Conservation (phyloP, 2,329 filamentous ascomycete species). For the Phialophora macrospora region DNA sequence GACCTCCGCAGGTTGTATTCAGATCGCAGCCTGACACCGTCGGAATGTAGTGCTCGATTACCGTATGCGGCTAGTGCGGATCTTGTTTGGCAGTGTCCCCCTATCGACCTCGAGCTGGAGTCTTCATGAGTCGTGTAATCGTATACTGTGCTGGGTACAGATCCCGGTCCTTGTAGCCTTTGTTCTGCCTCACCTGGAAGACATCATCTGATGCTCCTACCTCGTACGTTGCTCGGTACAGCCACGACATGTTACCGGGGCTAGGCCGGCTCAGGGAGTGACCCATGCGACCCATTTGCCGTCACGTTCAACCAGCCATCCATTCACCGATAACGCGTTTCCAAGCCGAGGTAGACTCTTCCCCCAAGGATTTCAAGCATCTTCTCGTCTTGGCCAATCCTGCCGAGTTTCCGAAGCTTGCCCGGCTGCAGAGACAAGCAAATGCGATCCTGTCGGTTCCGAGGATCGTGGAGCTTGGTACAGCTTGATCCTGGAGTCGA, state of each 20-base stretch:
- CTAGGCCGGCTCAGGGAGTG: neutral
- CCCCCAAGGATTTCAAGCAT: neutral
- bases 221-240: neutral
- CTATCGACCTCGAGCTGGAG: neutral
- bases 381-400: constrained; percentile 5
- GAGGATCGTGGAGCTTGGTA: neutral
- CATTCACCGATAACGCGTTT: neutral
- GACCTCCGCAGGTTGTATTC: neutral
- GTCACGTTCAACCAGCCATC: neutral
- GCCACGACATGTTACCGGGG: neutral
- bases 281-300: neutral
- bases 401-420: constrained; percentile 10
- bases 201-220: neutral
- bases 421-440: neutral
- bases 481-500: neutral
- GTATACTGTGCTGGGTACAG: neutral
- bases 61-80: neutral
- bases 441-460: neutral
- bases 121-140: neutral
- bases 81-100: neutral
- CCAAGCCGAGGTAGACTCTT: neutral
- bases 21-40: neutral
- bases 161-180: neutral
- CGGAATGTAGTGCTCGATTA: neutral
- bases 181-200: neutral